Percentiles rank a stretch among this genome's conserved stretches.
These are phyloP conservation scores for Hymenoscyphus fraxineus DNA, from an alignment of 2,329 filamentous ascomycete species.

Conservation along the genomic window DNA sequence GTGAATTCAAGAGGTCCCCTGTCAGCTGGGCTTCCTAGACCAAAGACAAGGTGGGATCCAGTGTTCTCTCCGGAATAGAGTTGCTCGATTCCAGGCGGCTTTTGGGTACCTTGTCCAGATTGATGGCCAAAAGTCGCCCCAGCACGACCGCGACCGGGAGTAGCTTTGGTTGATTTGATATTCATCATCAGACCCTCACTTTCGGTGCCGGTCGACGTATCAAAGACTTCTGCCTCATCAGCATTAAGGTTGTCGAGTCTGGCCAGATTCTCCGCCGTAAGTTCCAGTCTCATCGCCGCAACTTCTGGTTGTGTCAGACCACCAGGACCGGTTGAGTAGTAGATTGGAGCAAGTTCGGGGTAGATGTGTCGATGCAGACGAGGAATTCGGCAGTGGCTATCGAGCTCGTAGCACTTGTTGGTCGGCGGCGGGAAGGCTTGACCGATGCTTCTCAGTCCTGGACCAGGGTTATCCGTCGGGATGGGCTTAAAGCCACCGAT, in stretches of 20 bases:
- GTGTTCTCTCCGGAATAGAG: background rate
- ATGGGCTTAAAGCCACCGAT: constrained; percentile 3
- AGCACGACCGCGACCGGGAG: background rate
- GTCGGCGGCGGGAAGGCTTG: constrained; percentile 13
- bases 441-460: background rate
- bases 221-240: background rate
- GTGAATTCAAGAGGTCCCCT: background rate
- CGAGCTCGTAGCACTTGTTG: constrained; percentile 17
- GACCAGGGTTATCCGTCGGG: background rate
- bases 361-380: constrained; percentile 7
- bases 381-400: constrained; percentile 15
- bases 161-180: background rate
- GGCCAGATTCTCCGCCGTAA: background rate
- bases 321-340: background rate
- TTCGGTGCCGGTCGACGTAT: background rate
- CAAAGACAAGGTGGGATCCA: background rate
- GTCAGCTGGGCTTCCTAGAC: background rate
- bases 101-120: background rate
- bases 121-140: too few relatives aligned
- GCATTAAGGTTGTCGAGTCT: background rate
- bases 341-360: background rate
- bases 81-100: background rate
- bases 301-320: background rate
- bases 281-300: background rate
- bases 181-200: background rate